Evolutionary conservation across 2,329 filamentous ascomycete genomes (phyloP), one percentile per base, ranked within the genome.

Genomic region (Cercospora sesami): DNA sequence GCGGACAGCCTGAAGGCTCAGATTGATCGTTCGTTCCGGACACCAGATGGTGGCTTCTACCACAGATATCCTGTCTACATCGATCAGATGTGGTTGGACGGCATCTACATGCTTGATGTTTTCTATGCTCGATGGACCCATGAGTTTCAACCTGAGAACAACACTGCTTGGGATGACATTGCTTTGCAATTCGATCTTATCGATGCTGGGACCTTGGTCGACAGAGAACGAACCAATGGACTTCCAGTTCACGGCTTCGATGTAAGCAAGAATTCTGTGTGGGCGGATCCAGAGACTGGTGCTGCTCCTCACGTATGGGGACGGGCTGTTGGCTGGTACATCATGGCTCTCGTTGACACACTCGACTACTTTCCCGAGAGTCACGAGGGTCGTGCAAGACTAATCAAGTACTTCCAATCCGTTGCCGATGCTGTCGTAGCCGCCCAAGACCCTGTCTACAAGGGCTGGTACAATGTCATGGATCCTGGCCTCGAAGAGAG

Each of bases 221-320:
- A 75, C 3, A 80, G 78, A 16, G 57, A 60, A 9, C 57, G 57
- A 0, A 60, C 57, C 16, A 60, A 60, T 0, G 80, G 80, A 0
- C 76, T 87, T 1, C 76, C 85, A 0, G 80, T 84, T 0, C 85
- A 87, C 68, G 85, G 85, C 4, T 87, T 85, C 70, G 85, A 87
- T 64, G 80, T 80, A 51, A 77, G 78, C 12, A 80, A 78, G 65
- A 80, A 70, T 0, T 84, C 84, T 2, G 75, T 81, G 0, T 87
- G 86, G 86, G 85, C 85, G 0, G 79, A 86, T 63, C 78, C 79
- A 0, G 66, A 74, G 2, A 86, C 82, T 0, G 86, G 86, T 1
- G 84, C 81, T 0, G 82, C 81, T n/a, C 84, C 83, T 0, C 75
- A 83, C 9, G 81, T 86, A 30, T 87, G 86, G 86, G 80, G 80